Base-by-base conservation (phyloP, 306 rosid species). In the Quercus rubra region DNA sequence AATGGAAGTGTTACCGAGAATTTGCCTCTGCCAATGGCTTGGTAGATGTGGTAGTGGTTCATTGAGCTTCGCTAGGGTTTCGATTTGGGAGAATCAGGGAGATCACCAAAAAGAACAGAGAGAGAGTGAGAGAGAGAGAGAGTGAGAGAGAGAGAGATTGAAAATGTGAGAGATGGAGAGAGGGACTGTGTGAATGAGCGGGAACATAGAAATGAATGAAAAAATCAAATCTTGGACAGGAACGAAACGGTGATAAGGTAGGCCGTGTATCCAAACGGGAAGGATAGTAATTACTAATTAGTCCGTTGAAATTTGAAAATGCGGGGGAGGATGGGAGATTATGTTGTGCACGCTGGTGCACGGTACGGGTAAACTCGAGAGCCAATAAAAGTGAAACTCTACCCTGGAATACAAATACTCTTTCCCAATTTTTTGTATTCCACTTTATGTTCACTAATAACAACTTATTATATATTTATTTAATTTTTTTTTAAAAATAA, bases 11-110 rank as follows among this genome's bases (percentile, higher is more conserved):
- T 80, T 90, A 95, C 99, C 83, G 99, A 95, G 94, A 79, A 87
- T 88, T 86, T 92, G 38, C 98, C 99, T n/a, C 91, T 95, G 79
- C 99, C 99, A 57, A 95, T 91, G 73, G 98, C 98, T 90, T 92
- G 94, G 82, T 95, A 93, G 46, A 95, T 90, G 85, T 95, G 99
- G 89, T 91, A 95, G 80, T 95, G 94, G 63, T 95, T 91, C 99
- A 95, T 92, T 10, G 33, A 75, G 77, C 74, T 81, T 41, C 49
- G 57, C 81, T 84, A 82, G 92, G 92, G 82, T 82, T 87, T 71
- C 76, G 85, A 81, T 82, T 82, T 77, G 71, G 43, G 70, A 31
- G 31, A 25, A 41, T 58, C 23, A 7, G 73, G 77, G 54, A 76
- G 67, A 27, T 55, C 71, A 38, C 46, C 11, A 38, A 38, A 38